A percentile compares a stretch with the other conserved stretches of the same genome.
These are phyloP conservation scores for Scedosporium apiospermum DNA, from an alignment of 2,329 filamentous ascomycete species.

Conservation along the genomic window DNA sequence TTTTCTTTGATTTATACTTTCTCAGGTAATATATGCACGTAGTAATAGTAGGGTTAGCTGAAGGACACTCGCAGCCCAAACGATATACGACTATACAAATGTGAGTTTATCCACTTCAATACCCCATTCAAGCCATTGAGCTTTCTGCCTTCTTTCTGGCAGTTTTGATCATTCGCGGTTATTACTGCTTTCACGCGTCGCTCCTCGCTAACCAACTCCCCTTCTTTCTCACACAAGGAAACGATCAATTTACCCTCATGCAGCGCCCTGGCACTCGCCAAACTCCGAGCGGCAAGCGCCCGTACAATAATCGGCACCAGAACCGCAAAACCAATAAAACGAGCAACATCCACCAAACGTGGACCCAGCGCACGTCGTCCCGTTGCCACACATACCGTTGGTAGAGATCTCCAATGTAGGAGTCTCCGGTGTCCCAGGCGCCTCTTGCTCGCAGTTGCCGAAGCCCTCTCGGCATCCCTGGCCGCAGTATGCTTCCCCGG, in stretches of 20 bases:
- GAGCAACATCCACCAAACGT: conserved; percentile 5
- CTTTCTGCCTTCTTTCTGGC: no score
- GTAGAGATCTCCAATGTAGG: not conserved
- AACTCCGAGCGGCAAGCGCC: conserved; percentile 1
- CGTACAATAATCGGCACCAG: not conserved
- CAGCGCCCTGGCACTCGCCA: conserved; percentile 3
- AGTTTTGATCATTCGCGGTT: no score
- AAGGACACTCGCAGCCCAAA: no score
- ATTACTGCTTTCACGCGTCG: no score
- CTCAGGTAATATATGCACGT: no score
- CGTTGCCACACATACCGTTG: conserved; percentile 8
- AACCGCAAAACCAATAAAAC: conserved; percentile 5
- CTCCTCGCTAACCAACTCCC: no score
- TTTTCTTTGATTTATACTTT: no score
- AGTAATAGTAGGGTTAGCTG: no score
- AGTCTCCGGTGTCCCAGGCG: not conserved
- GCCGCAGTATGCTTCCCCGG: conserved; percentile 18
- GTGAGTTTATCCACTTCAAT: no score
- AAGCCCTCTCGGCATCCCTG: conserved; percentile 23
- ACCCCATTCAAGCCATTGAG: no score
- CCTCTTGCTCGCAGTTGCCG: conserved; percentile 17
- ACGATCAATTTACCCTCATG: not conserved
- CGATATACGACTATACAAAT: no score
- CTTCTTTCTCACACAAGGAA: no score
- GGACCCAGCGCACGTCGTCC: conserved; percentile 7